A percentile compares a stretch with the other conserved stretches of the same genome.
phyloP scores from a whole-genome alignment of 2,329 filamentous ascomycete species.

The Fusarium sp. region DNA sequence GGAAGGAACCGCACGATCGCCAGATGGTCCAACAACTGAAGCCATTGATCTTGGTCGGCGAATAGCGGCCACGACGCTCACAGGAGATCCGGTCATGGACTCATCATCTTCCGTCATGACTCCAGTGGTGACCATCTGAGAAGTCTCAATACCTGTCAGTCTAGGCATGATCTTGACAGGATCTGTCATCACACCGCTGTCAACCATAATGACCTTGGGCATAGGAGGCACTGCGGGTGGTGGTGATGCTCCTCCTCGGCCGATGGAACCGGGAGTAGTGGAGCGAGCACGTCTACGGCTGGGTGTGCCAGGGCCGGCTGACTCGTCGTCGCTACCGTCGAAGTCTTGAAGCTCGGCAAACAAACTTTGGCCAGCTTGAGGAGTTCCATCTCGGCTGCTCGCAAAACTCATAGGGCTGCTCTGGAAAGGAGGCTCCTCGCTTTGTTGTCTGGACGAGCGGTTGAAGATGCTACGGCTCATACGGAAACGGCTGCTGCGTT shows the following conservation, averaged over 20 bases:
- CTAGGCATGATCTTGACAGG: conserved; percentile 60
- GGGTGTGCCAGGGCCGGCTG: conserved; percentile 70
- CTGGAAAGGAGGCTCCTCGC: conserved; percentile 71
- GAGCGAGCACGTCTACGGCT: conserved; percentile 65
- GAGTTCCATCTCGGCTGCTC: conserved; percentile 65
- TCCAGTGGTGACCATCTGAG: conserved; percentile 21
- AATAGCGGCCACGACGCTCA: conserved; percentile 49
- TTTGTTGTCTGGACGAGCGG: conserved; percentile 73
- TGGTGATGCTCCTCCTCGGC: conserved; percentile 61
- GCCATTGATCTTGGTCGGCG: conserved; percentile 60
- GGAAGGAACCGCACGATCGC: conserved; percentile 43
- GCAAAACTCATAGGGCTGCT: conserved; percentile 73
- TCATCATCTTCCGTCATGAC: conserved; percentile 35
- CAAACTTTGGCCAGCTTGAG: conserved; percentile 79
- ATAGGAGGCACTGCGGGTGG: conserved; percentile 65
- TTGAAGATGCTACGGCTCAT: conserved; percentile 74
- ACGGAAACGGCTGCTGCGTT: conserved; percentile 78
- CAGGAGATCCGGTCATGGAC: conserved; percentile 43
- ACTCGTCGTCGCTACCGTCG: conserved; percentile 81
- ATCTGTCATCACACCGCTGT: conserved; percentile 74
- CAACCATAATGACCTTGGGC: conserved; percentile 70
- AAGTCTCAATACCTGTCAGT: conserved; percentile 22
- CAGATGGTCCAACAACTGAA: conserved; percentile 56
- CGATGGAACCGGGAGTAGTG: conserved; percentile 64
- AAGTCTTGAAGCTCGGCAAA: conserved; percentile 92